Percentiles rank a stretch among this genome's conserved stretches.
Evolutionary conservation across 106 monocot species (phyloP).

Genomic region (Narthecium ossifragum): DNA sequence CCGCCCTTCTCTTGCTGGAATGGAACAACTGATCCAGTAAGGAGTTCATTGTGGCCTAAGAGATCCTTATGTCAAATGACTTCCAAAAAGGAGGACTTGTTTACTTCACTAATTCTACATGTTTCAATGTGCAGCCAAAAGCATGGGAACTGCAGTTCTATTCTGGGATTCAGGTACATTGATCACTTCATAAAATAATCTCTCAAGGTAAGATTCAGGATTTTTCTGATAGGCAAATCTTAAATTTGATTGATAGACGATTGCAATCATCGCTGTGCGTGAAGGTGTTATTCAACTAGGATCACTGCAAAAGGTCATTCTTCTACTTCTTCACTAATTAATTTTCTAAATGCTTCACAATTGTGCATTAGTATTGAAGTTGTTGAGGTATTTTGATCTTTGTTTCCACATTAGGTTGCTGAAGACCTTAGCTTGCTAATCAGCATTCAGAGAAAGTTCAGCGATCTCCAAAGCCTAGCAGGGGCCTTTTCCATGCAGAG

Average conservation of each 20-base stretch:
- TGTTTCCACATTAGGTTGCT: neutral
- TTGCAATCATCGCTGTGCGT: conserved; percentile 2
- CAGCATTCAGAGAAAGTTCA: conserved; percentile 7
- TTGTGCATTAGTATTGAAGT: too few species aligned
- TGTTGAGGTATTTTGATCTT: too few species aligned
- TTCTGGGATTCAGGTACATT: conserved; percentile 8
- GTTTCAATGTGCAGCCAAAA: conserved; percentile 3
- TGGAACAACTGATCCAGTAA: neutral
- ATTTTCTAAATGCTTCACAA: neutral
- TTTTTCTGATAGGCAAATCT: neutral
- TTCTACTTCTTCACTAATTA: neutral
- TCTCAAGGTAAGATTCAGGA: neutral
- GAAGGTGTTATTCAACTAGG: conserved; percentile 8
- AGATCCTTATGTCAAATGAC: neutral
- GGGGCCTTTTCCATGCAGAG: conserved; percentile 1
- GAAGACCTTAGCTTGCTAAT: conserved; percentile 4
- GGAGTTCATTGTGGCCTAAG: neutral
- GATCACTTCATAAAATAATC: neutral
- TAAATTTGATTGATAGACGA: conserved; percentile 1
- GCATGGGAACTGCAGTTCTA: conserved; percentile 2
- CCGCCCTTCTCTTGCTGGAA: conserved; percentile 1
- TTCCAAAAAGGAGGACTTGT: neutral
- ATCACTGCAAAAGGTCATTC: conserved; percentile 1
- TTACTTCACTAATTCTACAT: neutral
- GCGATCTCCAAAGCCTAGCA: neutral